Evolutionary conservation across 208 protist species (phyloP), one percentile per base, ranked within the genome.

Genomic region (Acanthamoeba lenticulata): DNA sequence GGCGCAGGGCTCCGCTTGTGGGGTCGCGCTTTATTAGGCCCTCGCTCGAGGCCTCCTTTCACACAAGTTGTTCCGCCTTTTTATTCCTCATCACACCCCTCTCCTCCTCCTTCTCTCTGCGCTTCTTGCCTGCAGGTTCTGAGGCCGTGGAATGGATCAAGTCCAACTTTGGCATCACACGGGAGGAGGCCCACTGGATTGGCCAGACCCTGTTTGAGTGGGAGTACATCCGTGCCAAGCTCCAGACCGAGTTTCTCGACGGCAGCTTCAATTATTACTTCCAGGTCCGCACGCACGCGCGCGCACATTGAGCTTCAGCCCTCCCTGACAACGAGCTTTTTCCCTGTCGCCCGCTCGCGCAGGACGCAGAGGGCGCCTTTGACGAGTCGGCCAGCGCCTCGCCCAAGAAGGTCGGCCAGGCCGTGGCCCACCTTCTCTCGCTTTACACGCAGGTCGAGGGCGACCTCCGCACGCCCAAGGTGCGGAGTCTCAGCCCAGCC

Each of bases 91-190:
- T n/a, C n/a, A n/a, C n/a, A n/a, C n/a, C n/a, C n/a, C n/a, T n/a
- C n/a, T 88, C 77, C 15, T 79, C 19, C 69, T 19, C 27, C 72
- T 83, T 44, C 72, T 21, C 72, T 44, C 34, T 49, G 36, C 21
- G 34, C 6, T 74, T 44, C 38, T 6, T 49, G 9, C 47, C 74
- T 27, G 17, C 45, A 89, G 81, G 81, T 21, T 65, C 32, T 1
- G 81, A 89, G 19, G 81, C 81, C 19, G 81, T 89, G 27, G 81
- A 89, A 24, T 89, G 81, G 81, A 89, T 89, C 32, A 55, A 42
- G 44, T 7, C 32, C 44, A 89, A 89, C 81, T 89, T 89, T 89
- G 81, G 81, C 29, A 65, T 65, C 44, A 42, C 44, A 13, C 81
- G 81, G 0, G 81, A 89, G 29, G 81, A 89, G 27, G 81, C 81